These are phyloP conservation scores for Hyphodiscus hymeniophilus DNA, from an alignment of 495 filamentous ascomycete species.

Conservation along the genomic window DNA sequence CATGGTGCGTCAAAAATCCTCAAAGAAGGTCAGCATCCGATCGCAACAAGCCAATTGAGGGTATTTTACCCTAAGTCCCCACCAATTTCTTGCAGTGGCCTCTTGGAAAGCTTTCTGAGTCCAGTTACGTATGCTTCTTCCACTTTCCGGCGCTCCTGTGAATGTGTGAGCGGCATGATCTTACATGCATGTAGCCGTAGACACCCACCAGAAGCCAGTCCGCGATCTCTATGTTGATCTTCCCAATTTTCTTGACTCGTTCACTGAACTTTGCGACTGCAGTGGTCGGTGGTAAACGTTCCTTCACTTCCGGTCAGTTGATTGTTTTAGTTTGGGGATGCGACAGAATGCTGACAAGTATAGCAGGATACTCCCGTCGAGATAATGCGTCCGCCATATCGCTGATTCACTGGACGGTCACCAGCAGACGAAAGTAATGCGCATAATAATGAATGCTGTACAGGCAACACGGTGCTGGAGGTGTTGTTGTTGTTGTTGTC, in stretches of 20 bases:
- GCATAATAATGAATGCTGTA: conserved; percentile 14
- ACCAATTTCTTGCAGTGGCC: conserved; percentile 60
- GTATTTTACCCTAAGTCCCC: conserved; percentile 73
- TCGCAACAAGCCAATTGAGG: conserved; percentile 7
- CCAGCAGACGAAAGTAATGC: not conserved
- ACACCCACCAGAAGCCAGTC: conserved; percentile 87
- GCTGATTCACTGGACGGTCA: conserved; percentile 8
- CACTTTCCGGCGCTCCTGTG: conserved; percentile 75
- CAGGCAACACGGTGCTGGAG: too few species aligned
- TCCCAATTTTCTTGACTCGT: conserved; percentile 77
- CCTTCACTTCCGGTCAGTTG: not conserved
- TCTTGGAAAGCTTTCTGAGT: conserved; percentile 68
- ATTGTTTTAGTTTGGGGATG: not conserved
- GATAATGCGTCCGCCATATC: conserved; percentile 60
- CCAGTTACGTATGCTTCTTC: conserved; percentile 87
- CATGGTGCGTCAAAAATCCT: conserved; percentile 90
- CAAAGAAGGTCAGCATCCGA: conserved; percentile 15
- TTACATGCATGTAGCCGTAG: conserved; percentile 9
- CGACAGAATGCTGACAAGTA: conserved; percentile 64
- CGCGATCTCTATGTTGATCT: conserved; percentile 84
- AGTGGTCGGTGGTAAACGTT: conserved; percentile 1
- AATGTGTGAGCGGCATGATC: conserved; percentile 8
- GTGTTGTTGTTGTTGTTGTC: too few species aligned
- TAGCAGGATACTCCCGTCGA: conserved; percentile 86
- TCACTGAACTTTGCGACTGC: conserved; percentile 61